Evolutionary conservation across 345 rosid genomes (phyloP).

Genomic region (Psidium guajava): DNA sequence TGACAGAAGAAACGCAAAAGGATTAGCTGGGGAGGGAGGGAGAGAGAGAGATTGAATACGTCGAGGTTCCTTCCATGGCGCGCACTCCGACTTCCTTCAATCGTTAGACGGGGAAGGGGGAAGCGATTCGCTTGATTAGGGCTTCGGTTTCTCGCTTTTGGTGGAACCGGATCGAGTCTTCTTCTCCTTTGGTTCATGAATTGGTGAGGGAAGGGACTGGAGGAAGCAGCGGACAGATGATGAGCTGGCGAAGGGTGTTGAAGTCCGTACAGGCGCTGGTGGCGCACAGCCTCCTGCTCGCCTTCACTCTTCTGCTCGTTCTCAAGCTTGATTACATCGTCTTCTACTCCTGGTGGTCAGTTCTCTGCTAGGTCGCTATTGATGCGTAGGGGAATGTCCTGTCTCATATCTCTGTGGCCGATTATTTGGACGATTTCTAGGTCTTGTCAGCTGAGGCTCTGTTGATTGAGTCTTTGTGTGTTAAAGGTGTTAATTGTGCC

Average conservation of each 20-base stretch:
- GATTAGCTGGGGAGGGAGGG: not conserved
- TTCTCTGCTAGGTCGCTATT: not conserved
- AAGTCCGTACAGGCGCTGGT: conserved; percentile 79
- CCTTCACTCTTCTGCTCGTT: conserved; percentile 62
- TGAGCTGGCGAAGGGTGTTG: conserved; percentile 82
- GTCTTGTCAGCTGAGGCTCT: not conserved
- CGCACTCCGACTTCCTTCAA: not conserved
- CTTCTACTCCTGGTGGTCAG: conserved; percentile 81
- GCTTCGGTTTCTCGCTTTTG: not conserved
- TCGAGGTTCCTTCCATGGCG: conserved; percentile 1
- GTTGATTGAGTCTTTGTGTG: not conserved
- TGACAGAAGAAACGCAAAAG: not conserved
- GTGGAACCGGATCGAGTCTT: not conserved
- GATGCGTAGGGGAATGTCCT: not conserved
- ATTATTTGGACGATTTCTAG: not conserved
- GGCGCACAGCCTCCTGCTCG: conserved; percentile 63
- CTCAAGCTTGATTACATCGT: conserved; percentile 56
- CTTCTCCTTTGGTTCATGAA: not conserved
- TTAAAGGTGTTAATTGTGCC: not conserved
- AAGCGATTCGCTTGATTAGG: not conserved
- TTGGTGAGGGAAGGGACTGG: not conserved
- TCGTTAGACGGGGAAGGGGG: not conserved
- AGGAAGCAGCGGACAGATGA: conserved; percentile 11
- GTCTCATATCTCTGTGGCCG: not conserved
- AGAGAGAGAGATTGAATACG: not conserved